Conservation (phyloP, 1,284 basidiomycete genomes). For the Trichosporon coremiiforme region DNA sequence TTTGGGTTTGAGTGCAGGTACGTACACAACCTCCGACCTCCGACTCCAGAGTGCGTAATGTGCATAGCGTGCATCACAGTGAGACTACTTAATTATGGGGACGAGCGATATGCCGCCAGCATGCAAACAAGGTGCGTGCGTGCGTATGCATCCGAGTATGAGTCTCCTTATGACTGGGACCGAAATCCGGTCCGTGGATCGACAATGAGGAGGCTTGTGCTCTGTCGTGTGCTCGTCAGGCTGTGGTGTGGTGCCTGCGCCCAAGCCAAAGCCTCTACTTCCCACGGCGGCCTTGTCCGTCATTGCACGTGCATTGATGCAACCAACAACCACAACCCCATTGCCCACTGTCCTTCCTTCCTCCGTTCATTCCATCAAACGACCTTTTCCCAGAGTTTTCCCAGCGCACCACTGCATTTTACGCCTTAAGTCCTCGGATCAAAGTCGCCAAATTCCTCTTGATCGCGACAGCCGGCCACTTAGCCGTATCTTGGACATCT, state of each 20-base stretch:
- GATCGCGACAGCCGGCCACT: neutral
- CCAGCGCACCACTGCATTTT: neutral
- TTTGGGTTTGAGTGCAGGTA: slow-evolving; percentile 8
- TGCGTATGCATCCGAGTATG: neutral
- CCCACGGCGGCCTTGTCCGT: neutral
- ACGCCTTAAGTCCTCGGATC: neutral
- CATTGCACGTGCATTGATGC: neutral
- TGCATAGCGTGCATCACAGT: neutral
- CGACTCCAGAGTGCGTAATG: neutral
- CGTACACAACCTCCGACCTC: neutral
- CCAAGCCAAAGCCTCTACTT: neutral
- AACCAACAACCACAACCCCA: neutral
- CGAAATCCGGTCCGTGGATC: neutral
- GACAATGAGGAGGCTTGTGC: neutral
- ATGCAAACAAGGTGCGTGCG: neutral
- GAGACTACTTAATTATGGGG: neutral
- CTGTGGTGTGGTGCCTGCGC: neutral
- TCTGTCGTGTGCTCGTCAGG: neutral
- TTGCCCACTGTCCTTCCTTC: neutral
- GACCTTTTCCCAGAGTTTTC: neutral
- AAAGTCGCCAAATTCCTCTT: neutral
- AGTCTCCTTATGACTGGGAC: neutral
- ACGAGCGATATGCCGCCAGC: neutral
- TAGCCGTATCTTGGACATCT: neutral
- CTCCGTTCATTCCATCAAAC: neutral